These are phyloP conservation scores for Hypomontagnella monticulosa DNA, from an alignment of 495 filamentous ascomycete species.

Conservation along the genomic window DNA sequence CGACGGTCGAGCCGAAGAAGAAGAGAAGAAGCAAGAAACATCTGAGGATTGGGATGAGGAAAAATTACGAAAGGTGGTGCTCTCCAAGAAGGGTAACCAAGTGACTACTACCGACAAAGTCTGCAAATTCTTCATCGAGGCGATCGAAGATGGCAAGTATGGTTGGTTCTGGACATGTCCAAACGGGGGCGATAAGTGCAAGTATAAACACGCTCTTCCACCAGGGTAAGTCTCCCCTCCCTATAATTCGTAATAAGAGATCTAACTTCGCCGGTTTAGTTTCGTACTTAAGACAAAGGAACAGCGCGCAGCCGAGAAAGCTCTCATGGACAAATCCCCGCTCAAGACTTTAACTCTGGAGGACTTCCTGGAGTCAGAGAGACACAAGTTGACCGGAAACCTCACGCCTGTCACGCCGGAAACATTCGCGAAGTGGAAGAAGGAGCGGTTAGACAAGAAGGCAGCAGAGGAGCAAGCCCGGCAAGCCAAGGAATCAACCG, in stretches of 20 bases:
- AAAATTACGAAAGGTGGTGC: constrained; percentile 87
- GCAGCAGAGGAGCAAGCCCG: constrained; percentile 87
- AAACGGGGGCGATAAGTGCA: constrained; percentile 97
- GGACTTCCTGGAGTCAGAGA: constrained; percentile 94
- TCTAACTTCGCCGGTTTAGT: constrained; percentile 56
- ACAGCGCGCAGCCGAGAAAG: constrained; percentile 94
- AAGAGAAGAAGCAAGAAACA: constrained; percentile 85
- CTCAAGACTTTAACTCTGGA: constrained; percentile 94
- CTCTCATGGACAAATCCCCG: constrained; percentile 95
- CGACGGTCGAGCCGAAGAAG: constrained; percentile 79
- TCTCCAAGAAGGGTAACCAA: constrained; percentile 97
- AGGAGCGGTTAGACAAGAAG: constrained; percentile 93
- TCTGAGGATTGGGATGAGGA: constrained; percentile 98
- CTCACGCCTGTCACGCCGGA: constrained; percentile 94
- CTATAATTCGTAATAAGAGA: neutral
- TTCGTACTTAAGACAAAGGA: constrained; percentile 98
- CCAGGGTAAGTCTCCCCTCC: constrained; percentile 72
- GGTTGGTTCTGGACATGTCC: constrained; percentile 99
- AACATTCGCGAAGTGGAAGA: constrained; percentile 94
- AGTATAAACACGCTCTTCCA: constrained; percentile 95
- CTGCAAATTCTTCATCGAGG: constrained; percentile 98
- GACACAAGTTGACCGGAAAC: constrained; percentile 89
- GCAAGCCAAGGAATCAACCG: constrained; percentile 92
- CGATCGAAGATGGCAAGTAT: constrained; percentile 97
- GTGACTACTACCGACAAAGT: constrained; percentile 97